phyloP scores from a whole-genome alignment of 352 stramenopile species.

The Peronospora belbahrii region DNA sequence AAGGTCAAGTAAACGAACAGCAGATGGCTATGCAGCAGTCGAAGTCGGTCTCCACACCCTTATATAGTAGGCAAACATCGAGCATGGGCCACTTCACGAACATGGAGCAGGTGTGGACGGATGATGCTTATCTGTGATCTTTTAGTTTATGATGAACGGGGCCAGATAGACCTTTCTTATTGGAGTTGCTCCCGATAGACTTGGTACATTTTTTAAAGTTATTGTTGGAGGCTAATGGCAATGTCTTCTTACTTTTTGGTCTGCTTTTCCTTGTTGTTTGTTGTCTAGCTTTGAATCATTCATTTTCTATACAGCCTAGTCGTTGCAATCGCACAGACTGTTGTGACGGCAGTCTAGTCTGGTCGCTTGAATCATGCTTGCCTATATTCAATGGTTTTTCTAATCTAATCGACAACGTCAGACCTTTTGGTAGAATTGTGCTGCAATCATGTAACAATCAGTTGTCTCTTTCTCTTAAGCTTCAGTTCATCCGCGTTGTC shows the following conservation, averaged over 20 bases:
- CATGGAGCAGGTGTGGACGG: constrained; percentile 60
- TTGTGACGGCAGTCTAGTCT: too few relatives aligned
- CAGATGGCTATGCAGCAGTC: constrained; percentile 25
- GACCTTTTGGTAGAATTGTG: too few relatives aligned
- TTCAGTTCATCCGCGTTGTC: too few relatives aligned
- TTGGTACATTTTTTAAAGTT: constrained; percentile 26
- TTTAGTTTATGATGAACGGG: constrained; percentile 9
- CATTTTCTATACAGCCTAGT: too few relatives aligned
- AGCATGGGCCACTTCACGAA: constrained; percentile 39
- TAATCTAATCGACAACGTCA: too few relatives aligned
- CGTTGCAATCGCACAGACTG: too few relatives aligned
- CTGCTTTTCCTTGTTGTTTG: too few relatives aligned
- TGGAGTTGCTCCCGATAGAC: constrained; percentile 20
- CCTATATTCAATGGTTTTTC: too few relatives aligned
- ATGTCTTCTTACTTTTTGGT: constrained; percentile 12
- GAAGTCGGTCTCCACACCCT: constrained; percentile 33
- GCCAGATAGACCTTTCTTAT: neutral
- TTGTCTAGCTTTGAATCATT: too few relatives aligned
- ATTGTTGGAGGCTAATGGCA: constrained; percentile 23
- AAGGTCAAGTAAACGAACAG: constrained; percentile 23
- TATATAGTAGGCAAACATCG: constrained; percentile 45
- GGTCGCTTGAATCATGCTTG: too few relatives aligned
- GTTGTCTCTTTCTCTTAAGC: too few relatives aligned
- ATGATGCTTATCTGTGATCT: constrained; percentile 33
- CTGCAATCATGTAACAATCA: too few relatives aligned